Percentiles rank a stretch among this genome's conserved stretches.
Evolutionary conservation across 805 yeast genomes (phyloP).

Genomic region (Candida ovalis): DNA sequence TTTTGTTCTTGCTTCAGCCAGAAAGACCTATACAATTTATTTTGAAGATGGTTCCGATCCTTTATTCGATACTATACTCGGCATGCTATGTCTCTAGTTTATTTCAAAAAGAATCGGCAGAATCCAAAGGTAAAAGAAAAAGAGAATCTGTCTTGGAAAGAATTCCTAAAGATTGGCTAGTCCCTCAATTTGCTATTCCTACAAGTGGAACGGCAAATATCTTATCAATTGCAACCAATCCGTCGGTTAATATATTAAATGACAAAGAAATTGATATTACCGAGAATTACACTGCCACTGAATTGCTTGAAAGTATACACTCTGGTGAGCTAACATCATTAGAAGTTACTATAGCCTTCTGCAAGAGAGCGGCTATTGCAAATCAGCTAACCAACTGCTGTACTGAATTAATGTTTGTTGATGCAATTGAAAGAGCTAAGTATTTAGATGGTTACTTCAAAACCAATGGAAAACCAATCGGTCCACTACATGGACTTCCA

Average conservation of each 20-base stretch:
- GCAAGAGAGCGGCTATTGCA: conserved; percentile 28
- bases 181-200: conserved; percentile 5
- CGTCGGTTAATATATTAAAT: conserved; percentile 8
- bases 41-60: background rate
- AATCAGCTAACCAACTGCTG: conserved; percentile 27
- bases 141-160: conserved; percentile 1
- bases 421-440: conserved; percentile 21
- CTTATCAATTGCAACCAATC: conserved; percentile 7
- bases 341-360: conserved; percentile 24
- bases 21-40: too few species aligned
- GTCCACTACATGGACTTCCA: conserved; percentile 27
- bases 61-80: background rate
- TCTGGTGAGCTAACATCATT: conserved; percentile 14
- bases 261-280: conserved; percentile 14
- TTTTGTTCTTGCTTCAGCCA: background rate
- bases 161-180: conserved; percentile 16
- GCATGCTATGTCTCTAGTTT: background rate
- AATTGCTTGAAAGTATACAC: conserved; percentile 7
- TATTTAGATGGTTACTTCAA: conserved; percentile 15
- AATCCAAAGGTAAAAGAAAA: conserved; percentile 6
- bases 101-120: conserved; percentile 2
- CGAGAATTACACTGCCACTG: conserved; percentile 7
- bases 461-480: conserved; percentile 14
- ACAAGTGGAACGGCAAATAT: conserved; percentile 6
- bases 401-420: conserved; percentile 23